Evolutionary conservation across 1,284 basidiomycete species (phyloP).

Genomic region (Sporisorium graminicola): DNA sequence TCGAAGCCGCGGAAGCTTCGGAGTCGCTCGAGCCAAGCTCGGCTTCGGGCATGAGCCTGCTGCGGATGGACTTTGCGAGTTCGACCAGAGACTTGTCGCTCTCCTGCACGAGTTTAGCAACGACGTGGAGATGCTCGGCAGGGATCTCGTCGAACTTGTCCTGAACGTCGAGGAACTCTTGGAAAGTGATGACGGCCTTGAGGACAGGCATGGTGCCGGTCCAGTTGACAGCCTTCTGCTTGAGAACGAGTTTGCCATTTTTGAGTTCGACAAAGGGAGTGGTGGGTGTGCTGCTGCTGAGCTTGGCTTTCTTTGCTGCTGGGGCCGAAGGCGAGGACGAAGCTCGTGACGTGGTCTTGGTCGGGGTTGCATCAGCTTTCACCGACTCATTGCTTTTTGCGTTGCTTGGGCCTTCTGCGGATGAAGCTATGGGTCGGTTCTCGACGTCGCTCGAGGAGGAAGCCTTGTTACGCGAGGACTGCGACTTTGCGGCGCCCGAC

Average conservation of each 20-base stretch:
- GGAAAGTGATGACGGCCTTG: constrained; percentile 59
- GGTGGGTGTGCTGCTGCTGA: constrained; percentile 14
- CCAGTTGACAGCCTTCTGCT: constrained; percentile 81
- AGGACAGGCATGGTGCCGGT: constrained; percentile 84
- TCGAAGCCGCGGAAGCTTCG: constrained; percentile 21
- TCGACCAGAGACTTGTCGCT: constrained; percentile 60
- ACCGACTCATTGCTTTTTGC: background rate
- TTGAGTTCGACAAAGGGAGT: constrained; percentile 67
- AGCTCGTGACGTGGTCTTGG: background rate
- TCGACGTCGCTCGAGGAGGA: constrained; percentile 43
- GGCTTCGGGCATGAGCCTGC: constrained; percentile 52
- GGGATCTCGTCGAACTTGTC: constrained; percentile 74
- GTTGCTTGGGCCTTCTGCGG: background rate
- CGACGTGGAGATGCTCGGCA: constrained; percentile 78
- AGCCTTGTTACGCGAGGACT: constrained; percentile 3
- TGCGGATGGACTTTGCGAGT: constrained; percentile 52
- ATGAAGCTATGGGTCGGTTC: constrained; percentile 27
- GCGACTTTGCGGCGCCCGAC: constrained; percentile 22
- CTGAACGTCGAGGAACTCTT: constrained; percentile 44
- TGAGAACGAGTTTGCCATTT: constrained; percentile 80
- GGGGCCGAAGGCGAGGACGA: constrained; percentile 18
- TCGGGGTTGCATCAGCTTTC: constrained; percentile 1
- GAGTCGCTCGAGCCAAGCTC: constrained; percentile 48
- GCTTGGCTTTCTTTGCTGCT: constrained; percentile 42
- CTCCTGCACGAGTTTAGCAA: constrained; percentile 80